These are phyloP conservation scores for Choanephora cucurbitarum DNA, from an alignment of 371 early-diverging fungal genomes.

Conservation along the genomic window DNA sequence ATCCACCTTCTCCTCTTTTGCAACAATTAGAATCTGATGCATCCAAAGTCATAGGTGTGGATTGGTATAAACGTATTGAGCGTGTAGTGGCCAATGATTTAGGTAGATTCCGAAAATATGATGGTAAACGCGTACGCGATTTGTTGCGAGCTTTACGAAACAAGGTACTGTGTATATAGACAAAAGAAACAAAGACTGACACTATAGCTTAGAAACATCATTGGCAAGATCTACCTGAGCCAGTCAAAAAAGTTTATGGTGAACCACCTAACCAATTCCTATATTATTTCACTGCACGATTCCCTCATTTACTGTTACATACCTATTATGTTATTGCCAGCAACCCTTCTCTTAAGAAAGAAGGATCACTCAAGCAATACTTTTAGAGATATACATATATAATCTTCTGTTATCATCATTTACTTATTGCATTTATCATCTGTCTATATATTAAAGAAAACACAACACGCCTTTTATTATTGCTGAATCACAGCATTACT, in stretches of 20 bases:
- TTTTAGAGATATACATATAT: conserved; percentile 38
- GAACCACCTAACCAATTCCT: conserved; percentile 87
- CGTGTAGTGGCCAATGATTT: conserved; percentile 77
- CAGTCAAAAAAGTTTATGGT: conserved; percentile 80
- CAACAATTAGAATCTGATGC: conserved; percentile 67
- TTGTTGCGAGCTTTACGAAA: conserved; percentile 91
- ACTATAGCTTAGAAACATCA: conserved; percentile 77
- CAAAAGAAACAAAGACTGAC: background rate
- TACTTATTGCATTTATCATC: background rate
- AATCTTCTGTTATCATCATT: background rate
- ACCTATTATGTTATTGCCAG: conserved; percentile 65
- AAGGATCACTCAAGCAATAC: conserved; percentile 69
- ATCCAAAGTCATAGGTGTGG: conserved; percentile 61
- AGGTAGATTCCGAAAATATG: conserved; percentile 90
- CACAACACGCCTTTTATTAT: conserved; percentile 1
- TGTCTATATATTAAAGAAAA: background rate
- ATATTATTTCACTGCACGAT: conserved; percentile 86
- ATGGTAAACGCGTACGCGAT: conserved; percentile 82
- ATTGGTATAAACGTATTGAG: conserved; percentile 88
- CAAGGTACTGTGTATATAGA: conserved; percentile 45
- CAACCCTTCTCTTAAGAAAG: conserved; percentile 54
- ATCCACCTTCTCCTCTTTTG: conserved; percentile 68
- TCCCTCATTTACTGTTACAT: conserved; percentile 86
- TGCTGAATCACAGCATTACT: conserved; percentile 43
- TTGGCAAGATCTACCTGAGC: conserved; percentile 87